These are phyloP conservation scores for Mycena sanguinolenta DNA, from an alignment of 768 basidiomycete species.

Conservation along the genomic window DNA sequence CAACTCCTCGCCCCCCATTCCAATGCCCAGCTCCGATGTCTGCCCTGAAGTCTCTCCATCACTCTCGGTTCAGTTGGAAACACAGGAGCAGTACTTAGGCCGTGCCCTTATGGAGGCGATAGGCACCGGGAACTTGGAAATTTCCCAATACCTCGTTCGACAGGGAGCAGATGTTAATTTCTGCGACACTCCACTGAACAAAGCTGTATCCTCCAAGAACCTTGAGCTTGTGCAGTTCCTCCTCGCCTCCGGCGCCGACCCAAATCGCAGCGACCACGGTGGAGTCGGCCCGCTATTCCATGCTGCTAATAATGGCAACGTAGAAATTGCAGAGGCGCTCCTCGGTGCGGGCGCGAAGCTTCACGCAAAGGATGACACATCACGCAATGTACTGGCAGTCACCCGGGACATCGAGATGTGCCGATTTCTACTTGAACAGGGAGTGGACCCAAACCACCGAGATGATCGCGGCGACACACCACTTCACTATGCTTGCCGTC, in stretches of 20 bases:
- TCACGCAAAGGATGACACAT: background rate
- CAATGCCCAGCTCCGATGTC: background rate
- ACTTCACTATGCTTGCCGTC: no score
- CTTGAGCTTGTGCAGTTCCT: background rate
- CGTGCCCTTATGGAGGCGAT: background rate
- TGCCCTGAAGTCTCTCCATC: background rate
- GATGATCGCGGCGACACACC: no score
- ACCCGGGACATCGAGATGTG: no score
- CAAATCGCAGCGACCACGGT: background rate
- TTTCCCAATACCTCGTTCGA: background rate
- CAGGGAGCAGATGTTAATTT: background rate
- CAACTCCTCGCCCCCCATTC: background rate
- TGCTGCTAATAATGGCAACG: background rate
- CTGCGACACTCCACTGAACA: background rate
- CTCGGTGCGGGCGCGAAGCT: background rate
- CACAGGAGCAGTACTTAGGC: background rate
- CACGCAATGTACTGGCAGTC: no score
- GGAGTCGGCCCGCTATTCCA: background rate
- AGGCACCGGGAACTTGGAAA: background rate
- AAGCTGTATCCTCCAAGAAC: background rate
- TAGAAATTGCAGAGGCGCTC: background rate
- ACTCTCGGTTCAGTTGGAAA: background rate
- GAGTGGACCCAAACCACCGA: background rate
- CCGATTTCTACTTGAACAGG: no score
- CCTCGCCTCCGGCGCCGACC: background rate